Evolutionary conservation across 148 eudicot genomes (phyloP).

Genomic region (Vaccinium myrtillus): DNA sequence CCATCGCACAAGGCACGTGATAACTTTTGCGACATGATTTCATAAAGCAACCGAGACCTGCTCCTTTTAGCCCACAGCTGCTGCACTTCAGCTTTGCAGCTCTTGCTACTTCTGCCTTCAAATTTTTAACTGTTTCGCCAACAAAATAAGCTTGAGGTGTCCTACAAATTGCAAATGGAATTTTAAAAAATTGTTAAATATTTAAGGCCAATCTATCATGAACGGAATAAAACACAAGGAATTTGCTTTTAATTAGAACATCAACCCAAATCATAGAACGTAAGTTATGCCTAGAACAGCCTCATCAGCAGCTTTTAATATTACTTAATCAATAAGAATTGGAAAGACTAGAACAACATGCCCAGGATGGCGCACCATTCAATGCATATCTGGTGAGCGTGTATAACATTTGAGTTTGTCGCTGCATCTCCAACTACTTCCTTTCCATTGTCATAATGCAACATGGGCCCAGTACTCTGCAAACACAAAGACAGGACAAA

Average conservation of each 20-base stretch:
- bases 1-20: conserved; percentile 80
- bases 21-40: conserved; percentile 75
- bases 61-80: conserved; percentile 80
- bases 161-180: conserved; percentile 48
- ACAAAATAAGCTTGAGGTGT: conserved; percentile 74
- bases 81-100: conserved; percentile 82
- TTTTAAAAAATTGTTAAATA: background rate
- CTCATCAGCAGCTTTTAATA: background rate
- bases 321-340: background rate
- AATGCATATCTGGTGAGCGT: conserved; percentile 73
- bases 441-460: conserved; percentile 68
- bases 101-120: conserved; percentile 73
- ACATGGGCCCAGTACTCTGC: conserved; percentile 68
- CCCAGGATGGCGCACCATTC: conserved; percentile 59
- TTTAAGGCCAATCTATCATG: background rate
- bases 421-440: conserved; percentile 52
- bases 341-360: background rate
- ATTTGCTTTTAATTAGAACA: background rate
- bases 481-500: conserved; percentile 16
- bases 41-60: conserved; percentile 83
- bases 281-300: background rate
- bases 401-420: conserved; percentile 37
- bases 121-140: conserved; percentile 55
- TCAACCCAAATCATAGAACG: background rate
- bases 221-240: background rate